phyloP scores from a whole-genome alignment of 345 rosid species.

The Abelmoschus esculentus region DNA sequence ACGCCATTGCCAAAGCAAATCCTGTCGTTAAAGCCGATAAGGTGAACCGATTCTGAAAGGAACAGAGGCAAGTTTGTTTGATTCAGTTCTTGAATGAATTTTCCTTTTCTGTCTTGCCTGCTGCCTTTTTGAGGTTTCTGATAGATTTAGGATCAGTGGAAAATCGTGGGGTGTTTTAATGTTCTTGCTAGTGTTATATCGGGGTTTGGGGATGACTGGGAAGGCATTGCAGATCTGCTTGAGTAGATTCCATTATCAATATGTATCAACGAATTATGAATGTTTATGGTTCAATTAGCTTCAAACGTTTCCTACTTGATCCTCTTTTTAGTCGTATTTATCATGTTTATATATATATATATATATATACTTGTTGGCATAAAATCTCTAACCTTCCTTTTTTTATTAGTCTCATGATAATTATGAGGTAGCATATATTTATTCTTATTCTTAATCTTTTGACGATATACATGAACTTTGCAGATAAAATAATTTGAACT shows the following conservation, averaged over 20 bases:
- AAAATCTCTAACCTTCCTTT: too few relatives aligned
- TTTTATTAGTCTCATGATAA: too few relatives aligned
- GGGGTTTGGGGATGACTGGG: neutral
- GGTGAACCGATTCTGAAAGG: conserved; percentile 53
- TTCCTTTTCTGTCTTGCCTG: neutral
- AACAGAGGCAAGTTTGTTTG: neutral
- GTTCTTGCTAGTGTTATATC: conserved; percentile 4
- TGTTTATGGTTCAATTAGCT: conserved; percentile 13
- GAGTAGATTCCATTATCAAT: conserved; percentile 25
- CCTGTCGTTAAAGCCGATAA: conserved; percentile 78
- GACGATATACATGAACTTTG: too few relatives aligned
- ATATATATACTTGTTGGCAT: too few relatives aligned
- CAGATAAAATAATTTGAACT: too few relatives aligned
- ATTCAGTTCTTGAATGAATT: neutral
- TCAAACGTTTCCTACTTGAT: conserved; percentile 1
- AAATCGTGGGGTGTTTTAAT: conserved; percentile 2
- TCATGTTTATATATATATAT: too few relatives aligned
- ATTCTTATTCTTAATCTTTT: too few relatives aligned
- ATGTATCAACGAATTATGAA: conserved; percentile 21
- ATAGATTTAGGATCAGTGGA: conserved; percentile 9
- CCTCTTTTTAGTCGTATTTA: too few relatives aligned
- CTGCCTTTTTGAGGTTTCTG: neutral
- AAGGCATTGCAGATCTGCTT: neutral
- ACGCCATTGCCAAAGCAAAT: conserved; percentile 64
- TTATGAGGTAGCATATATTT: too few relatives aligned